These are phyloP conservation scores for Phialophora macrospora DNA, from an alignment of 2,329 filamentous ascomycete species.

Conservation along the genomic window DNA sequence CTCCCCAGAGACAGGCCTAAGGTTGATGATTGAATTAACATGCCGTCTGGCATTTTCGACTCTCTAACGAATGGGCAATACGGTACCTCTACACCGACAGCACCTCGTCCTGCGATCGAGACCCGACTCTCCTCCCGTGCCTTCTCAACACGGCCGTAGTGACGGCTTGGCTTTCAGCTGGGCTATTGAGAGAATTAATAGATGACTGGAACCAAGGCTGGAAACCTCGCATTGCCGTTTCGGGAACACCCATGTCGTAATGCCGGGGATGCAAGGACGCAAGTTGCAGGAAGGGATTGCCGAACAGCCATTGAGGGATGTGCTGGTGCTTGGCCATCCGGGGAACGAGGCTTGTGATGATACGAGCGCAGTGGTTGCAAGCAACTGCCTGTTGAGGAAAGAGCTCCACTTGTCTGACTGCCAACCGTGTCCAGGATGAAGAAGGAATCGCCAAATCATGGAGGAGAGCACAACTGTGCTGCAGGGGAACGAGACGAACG, in stretches of 20 bases:
- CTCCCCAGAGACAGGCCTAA: not conserved
- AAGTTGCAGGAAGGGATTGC: slow-evolving; percentile 16
- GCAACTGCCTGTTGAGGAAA: slow-evolving; percentile 20
- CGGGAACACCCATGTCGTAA: not conserved
- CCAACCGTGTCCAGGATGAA: not conserved
- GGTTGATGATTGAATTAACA: not conserved
- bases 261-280: not conserved
- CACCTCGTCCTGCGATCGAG: not conserved
- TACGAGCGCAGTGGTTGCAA: slow-evolving; percentile 1
- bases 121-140: not conserved
- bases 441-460: slow-evolving; percentile 4
- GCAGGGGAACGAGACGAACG: not conserved
- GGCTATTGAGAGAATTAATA: not conserved
- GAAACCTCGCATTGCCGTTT: slow-evolving; percentile 1
- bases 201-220: not conserved
- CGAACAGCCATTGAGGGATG: not conserved
- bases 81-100: not conserved
- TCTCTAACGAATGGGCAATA: not conserved
- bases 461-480: not conserved
- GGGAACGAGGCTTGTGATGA: not conserved
- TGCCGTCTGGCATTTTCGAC: no score
- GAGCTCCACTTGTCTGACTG: slow-evolving; percentile 3
- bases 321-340: not conserved
- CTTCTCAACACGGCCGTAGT: not conserved
- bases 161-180: not conserved